These are phyloP conservation scores for Calonectria naviculata DNA, from an alignment of 2,329 filamentous ascomycete genomes.

Conservation along the genomic window DNA sequence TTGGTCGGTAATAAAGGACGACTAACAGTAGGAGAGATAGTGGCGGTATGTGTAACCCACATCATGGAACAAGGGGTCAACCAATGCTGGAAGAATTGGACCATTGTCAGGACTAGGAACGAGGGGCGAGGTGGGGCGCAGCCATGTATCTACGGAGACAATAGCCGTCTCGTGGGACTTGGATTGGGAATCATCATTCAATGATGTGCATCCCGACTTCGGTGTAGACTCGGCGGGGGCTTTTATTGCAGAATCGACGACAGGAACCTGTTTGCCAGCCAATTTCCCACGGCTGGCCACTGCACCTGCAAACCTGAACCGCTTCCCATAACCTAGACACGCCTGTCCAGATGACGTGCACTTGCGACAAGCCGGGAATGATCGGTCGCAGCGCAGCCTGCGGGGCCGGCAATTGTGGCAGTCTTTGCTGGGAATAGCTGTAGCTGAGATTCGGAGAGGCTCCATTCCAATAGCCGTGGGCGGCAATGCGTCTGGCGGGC, in stretches of 20 bases:
- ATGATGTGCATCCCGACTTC: background rate
- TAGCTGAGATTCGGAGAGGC: background rate
- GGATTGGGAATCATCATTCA: slow-evolving; percentile 17
- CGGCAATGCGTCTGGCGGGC: background rate
- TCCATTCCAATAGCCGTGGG: background rate
- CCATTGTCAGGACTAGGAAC: background rate
- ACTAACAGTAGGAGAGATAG: slow-evolving; percentile 54
- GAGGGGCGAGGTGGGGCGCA: slow-evolving; percentile 20
- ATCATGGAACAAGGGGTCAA: slow-evolving; percentile 61
- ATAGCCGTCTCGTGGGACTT: background rate
- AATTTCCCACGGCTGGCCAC: slow-evolving; percentile 55
- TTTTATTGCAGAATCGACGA: slow-evolving; percentile 12
- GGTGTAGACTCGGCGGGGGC: background rate
- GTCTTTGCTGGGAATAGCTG: slow-evolving; percentile 36
- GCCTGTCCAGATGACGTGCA: slow-evolving; percentile 58
- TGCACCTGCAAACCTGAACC: slow-evolving; percentile 63
- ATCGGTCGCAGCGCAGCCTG: slow-evolving; percentile 63
- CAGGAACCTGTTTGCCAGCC: slow-evolving; percentile 45
- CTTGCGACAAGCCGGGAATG: slow-evolving; percentile 62
- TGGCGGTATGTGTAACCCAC: slow-evolving; percentile 58
- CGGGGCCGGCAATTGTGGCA: slow-evolving; percentile 66
- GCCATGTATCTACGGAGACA: slow-evolving; percentile 9
- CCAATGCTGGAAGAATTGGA: slow-evolving; percentile 49
- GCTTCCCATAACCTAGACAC: slow-evolving; percentile 64
- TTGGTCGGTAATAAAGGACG: background rate